Conservation (phyloP, 768 basidiomycete genomes). For the Rhizopogon salebrosus region DNA sequence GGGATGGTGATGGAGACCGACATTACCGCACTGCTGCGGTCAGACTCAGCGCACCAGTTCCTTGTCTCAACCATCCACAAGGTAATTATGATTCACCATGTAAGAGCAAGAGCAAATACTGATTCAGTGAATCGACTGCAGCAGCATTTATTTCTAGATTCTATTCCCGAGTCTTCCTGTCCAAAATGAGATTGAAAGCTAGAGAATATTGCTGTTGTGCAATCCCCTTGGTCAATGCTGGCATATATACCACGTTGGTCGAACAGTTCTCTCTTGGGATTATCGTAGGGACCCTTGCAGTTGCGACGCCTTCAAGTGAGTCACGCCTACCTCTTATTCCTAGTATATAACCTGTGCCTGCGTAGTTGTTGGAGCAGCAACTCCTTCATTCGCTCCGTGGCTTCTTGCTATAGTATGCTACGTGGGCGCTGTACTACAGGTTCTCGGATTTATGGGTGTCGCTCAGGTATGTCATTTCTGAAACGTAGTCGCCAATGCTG, state of each 20-base stretch:
- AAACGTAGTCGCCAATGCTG: constrained; percentile 4
- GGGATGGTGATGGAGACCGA: background rate
- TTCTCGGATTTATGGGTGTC: constrained; percentile 85
- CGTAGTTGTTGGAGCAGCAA: constrained; percentile 80
- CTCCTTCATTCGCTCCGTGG: constrained; percentile 70
- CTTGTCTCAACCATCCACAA: background rate
- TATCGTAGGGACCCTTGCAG: constrained; percentile 63
- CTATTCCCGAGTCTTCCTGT: background rate
- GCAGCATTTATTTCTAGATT: background rate
- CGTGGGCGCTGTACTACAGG: constrained; percentile 67
- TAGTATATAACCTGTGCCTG: constrained; percentile 1
- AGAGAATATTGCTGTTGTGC: constrained; percentile 93
- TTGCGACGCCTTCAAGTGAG: constrained; percentile 80
- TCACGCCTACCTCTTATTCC: constrained; percentile 2
- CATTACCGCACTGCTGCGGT: too few relatives aligned
- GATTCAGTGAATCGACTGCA: too few relatives aligned
- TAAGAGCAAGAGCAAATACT: background rate
- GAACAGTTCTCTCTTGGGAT: constrained; percentile 73
- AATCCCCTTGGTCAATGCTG: constrained; percentile 84
- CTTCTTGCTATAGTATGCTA: constrained; percentile 77
- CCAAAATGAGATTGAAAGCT: constrained; percentile 61
- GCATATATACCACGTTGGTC: constrained; percentile 74
- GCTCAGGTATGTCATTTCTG: constrained; percentile 46
- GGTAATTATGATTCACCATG: too few relatives aligned
- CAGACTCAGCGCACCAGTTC: too few relatives aligned